These are phyloP conservation scores for Croton laevigatus DNA, from an alignment of 441 rosid genomes.

Conservation along the genomic window DNA sequence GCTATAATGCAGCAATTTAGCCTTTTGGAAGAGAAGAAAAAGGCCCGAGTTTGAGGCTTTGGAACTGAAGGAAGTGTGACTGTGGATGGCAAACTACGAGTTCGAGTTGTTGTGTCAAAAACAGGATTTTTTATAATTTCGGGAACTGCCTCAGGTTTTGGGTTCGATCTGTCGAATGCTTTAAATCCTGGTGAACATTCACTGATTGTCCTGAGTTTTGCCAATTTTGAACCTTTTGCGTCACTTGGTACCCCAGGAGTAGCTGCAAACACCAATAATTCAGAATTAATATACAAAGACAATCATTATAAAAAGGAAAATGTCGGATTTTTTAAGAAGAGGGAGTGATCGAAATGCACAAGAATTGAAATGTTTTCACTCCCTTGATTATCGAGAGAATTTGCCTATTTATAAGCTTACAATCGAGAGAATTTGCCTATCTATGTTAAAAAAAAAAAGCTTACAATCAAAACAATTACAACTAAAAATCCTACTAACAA, in stretches of 20 bases:
- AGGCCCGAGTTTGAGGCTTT: constrained; percentile 21
- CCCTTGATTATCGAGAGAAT: too few relatives aligned
- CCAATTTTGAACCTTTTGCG: constrained; percentile 9
- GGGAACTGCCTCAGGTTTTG: constrained; percentile 5
- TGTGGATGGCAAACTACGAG: constrained; percentile 1
- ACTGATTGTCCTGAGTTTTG: not conserved
- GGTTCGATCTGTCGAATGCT: too few relatives aligned
- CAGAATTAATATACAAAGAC: too few relatives aligned
- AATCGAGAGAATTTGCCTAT: too few relatives aligned
- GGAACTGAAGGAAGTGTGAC: constrained; percentile 12
- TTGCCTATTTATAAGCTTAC: too few relatives aligned
- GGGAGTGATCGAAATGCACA: too few relatives aligned
- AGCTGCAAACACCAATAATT: constrained; percentile 20
- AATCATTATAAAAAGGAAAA: too few relatives aligned
- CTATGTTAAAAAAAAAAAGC: too few relatives aligned
- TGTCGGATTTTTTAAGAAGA: too few relatives aligned
- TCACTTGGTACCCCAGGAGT: constrained; percentile 1
- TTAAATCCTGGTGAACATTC: not conserved
- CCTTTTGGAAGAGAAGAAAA: constrained; percentile 49
- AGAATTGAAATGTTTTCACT: too few relatives aligned
- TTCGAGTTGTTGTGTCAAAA: constrained; percentile 10
- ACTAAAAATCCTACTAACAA: too few relatives aligned
- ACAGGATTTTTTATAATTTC: constrained; percentile 4
- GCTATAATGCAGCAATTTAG: constrained; percentile 52
- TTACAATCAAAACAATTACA: too few relatives aligned